Evolutionary conservation across 2,329 filamentous ascomycete species (phyloP).

Genomic region (Exophiala sp.): DNA sequence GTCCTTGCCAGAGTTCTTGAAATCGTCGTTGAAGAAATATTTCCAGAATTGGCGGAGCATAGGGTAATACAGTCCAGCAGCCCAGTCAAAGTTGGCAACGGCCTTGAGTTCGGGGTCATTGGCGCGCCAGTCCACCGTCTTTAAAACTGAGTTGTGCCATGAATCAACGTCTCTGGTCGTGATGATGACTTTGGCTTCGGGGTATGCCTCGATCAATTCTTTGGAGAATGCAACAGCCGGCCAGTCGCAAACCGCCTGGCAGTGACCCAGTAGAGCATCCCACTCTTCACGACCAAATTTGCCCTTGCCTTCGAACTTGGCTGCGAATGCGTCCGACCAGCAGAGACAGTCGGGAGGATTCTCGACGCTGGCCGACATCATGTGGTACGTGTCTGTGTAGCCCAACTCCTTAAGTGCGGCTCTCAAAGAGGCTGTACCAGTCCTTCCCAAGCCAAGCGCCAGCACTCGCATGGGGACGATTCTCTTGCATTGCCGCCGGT

Average conservation of each 20-base stretch:
- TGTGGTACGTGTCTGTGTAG: conserved; percentile 66
- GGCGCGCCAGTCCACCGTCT: conserved; percentile 65
- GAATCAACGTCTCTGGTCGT: conserved; percentile 64
- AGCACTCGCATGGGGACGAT: conserved; percentile 70
- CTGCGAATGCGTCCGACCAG: conserved; percentile 66
- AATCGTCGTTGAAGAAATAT: conserved; percentile 65
- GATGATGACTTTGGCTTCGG: conserved; percentile 68
- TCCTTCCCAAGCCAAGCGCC: conserved; percentile 65
- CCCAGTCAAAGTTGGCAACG: conserved; percentile 60
- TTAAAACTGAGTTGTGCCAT: conserved; percentile 62
- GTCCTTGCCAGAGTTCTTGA: conserved; percentile 62
- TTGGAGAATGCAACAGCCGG: conserved; percentile 65
- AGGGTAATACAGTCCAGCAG: conserved; percentile 64
- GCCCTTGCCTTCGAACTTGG: conserved; percentile 60
- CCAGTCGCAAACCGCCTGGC: conserved; percentile 65
- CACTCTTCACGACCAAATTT: conserved; percentile 64
- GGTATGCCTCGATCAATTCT: conserved; percentile 68
- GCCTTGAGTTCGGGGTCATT: conserved; percentile 59
- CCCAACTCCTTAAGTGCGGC: conserved; percentile 64
- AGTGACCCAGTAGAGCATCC: conserved; percentile 65
- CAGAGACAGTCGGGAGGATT: conserved; percentile 65
- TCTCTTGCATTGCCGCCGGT: conserved; percentile 62
- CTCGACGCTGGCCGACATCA: conserved; percentile 65
- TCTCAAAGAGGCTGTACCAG: conserved; percentile 67
- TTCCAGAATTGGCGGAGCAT: conserved; percentile 69